A percentile compares a stretch with the other conserved stretches of the same genome.
Evolutionary conservation across 2,329 filamentous ascomycete species (phyloP).

Genomic region (Diaporthe aspalathi): DNA sequence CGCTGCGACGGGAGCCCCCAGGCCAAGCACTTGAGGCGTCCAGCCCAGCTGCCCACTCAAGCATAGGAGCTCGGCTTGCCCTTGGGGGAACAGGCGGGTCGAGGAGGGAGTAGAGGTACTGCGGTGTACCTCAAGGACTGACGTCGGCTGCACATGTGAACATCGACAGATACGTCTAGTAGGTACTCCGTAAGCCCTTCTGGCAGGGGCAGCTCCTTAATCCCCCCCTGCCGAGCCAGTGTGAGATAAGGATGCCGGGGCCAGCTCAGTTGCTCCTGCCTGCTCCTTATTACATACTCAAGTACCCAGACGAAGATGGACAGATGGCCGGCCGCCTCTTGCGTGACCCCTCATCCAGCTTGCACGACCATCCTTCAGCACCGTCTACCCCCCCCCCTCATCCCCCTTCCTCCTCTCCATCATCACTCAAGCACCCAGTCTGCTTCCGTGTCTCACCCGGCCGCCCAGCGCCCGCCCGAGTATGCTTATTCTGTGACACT

Average conservation of each 20-base stretch:
- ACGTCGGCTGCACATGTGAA: neutral
- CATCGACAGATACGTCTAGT: neutral
- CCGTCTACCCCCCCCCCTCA: neutral
- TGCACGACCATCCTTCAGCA: neutral
- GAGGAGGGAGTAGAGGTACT: neutral
- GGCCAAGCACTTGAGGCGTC: too few species aligned
- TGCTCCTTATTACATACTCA: neutral
- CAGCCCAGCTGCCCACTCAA: too few species aligned
- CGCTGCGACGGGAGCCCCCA: too few species aligned
- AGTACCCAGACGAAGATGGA: too few species aligned
- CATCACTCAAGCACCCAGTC: neutral
- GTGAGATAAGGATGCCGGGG: neutral
- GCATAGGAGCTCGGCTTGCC: neutral
- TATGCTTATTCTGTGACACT: neutral
- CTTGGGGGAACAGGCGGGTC: neutral
- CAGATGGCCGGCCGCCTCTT: neutral
- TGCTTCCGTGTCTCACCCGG: neutral
- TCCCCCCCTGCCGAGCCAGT: neutral
- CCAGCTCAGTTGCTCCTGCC: neutral
- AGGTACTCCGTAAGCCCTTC: neutral
- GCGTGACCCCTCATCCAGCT: slow-evolving; percentile 16
- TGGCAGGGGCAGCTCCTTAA: neutral
- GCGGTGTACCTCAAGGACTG: neutral
- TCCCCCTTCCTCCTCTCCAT: neutral
- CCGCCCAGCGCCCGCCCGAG: neutral